Evolutionary conservation across 2,329 filamentous ascomycete genomes (phyloP), one percentile per base, ranked within the genome.

Genomic region (Ophiocordyceps australis): DNA sequence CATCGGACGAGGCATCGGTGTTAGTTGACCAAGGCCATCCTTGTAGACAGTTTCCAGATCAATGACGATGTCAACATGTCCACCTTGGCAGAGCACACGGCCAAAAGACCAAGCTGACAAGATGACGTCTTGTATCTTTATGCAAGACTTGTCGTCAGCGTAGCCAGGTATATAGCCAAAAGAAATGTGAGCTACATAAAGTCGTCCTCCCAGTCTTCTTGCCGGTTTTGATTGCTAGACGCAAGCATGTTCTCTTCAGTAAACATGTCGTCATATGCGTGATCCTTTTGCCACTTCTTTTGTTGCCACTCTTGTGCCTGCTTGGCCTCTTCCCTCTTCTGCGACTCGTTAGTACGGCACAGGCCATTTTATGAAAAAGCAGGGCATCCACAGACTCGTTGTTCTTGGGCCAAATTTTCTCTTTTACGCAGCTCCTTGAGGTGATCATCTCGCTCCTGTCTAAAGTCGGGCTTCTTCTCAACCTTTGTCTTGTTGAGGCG

Each of bases 401-500:
- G 58, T 36, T 69, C 63, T 37, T 57, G 55, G 1, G 62, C 57
- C 10, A 67, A 65, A 41, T 75, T 68, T 27, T 93, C 82, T 31
- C 59, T 64, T 46, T 71, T 74, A 35, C 82, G 63, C 38, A 86
- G 55, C 51, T 77, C 71, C 38, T 70, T 72, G 32, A 76, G 52
- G 22, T 70, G 66, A 25, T 81, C 77, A 28, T 92, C 83, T 45
- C 75, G 79, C 55, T 94, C 85, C 44, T 75, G 69, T 30, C 65
- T 61, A 9, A 98, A 56, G 45, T 95, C 81, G 1, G 86, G 83
- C 46, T 74, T 81, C 49, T 74, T 80, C 55, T 95, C 86, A 18
- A 79, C 69, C 38, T 77, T 82, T 19, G 89, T 98, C 64, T 95
- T 98, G 59, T 94, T 95, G 36, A 98, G 68, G n/a, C 89, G 73